These are phyloP conservation scores for Peronosclerospora sorghi DNA, from an alignment of 352 stramenopile species.

Conservation along the genomic window DNA sequence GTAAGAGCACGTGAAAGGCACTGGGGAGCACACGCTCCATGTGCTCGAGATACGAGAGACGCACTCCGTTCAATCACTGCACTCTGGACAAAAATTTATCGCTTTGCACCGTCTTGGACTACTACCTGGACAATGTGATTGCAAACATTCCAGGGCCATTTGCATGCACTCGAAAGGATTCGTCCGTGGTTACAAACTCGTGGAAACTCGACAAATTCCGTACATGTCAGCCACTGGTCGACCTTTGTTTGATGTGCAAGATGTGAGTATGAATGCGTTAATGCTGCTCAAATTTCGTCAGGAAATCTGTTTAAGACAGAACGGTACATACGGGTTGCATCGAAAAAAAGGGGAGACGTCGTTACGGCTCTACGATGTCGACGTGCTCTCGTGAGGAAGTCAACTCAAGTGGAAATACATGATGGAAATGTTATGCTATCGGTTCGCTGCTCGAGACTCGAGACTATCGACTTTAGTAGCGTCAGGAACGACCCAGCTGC, in stretches of 20 bases:
- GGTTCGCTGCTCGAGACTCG: conserved; percentile 62
- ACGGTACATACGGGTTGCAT: conserved; percentile 79
- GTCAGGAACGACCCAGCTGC: conserved; percentile 35
- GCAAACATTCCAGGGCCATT: conserved; percentile 75
- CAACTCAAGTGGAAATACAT: conserved; percentile 88
- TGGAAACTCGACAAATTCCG: conserved; percentile 74
- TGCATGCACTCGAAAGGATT: conserved; percentile 82
- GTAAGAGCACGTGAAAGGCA: too few species aligned
- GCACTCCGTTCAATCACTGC: conserved; percentile 56
- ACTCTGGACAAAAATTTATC: conserved; percentile 81
- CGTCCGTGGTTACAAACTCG: conserved; percentile 77
- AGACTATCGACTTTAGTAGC: conserved; percentile 55
- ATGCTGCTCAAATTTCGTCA: conserved; percentile 83
- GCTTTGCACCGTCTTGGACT: conserved; percentile 71
- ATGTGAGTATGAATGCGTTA: conserved; percentile 78
- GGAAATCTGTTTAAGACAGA: conserved; percentile 71
- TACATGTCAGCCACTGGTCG: conserved; percentile 53
- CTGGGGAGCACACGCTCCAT: too few species aligned
- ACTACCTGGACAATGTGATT: conserved; percentile 84
- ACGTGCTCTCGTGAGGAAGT: conserved; percentile 70
- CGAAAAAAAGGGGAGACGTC: conserved; percentile 70
- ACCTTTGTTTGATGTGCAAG: conserved; percentile 73
- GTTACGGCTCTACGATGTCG: conserved; percentile 71
- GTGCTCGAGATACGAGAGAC: too few species aligned
- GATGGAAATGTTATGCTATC: conserved; percentile 85